Evolutionary conservation across 495 filamentous ascomycete species (phyloP).

Genomic region (Penicillium angulare): DNA sequence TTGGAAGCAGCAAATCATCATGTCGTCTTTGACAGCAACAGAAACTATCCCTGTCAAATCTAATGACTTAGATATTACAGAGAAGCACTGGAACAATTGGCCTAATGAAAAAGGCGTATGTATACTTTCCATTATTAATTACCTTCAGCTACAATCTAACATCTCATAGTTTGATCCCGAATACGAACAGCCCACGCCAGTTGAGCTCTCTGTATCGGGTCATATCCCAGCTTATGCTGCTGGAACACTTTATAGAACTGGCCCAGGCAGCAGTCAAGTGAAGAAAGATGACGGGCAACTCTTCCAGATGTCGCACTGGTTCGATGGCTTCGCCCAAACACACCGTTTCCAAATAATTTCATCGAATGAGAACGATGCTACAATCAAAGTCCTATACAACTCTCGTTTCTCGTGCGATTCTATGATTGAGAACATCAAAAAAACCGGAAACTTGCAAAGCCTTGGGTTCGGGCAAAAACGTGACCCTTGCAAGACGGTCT

Average conservation of each 20-base stretch:
- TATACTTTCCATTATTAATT: neutral
- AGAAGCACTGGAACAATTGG: slow-evolving; percentile 22
- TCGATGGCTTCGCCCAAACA: slow-evolving; percentile 73
- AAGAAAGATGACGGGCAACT: slow-evolving; percentile 54
- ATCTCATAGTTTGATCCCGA: slow-evolving; percentile 47
- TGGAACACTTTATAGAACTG: slow-evolving; percentile 70
- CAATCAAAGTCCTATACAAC: slow-evolving; percentile 61
- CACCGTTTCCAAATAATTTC: slow-evolving; percentile 67
- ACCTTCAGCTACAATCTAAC: neutral
- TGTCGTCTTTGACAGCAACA: slow-evolving; percentile 4
- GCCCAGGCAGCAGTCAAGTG: slow-evolving; percentile 60
- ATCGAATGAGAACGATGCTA: slow-evolving; percentile 18
- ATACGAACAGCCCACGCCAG: slow-evolving; percentile 45
- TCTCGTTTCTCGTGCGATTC: slow-evolving; percentile 63
- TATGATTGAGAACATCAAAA: slow-evolving; percentile 52
- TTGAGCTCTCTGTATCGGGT: slow-evolving; percentile 50
- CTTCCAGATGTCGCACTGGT: slow-evolving; percentile 67
- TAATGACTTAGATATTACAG: neutral
- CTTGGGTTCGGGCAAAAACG: slow-evolving; percentile 61
- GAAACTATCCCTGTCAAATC: neutral
- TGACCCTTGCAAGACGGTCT: slow-evolving; percentile 69
- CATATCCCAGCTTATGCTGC: slow-evolving; percentile 51
- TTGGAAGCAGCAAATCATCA: neutral
- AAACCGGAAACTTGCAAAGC: slow-evolving; percentile 42
- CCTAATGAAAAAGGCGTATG: slow-evolving; percentile 27